Conservation (phyloP, 2,329 filamentous ascomycete genomes). For the Arthrobotrys megalospora region DNA sequence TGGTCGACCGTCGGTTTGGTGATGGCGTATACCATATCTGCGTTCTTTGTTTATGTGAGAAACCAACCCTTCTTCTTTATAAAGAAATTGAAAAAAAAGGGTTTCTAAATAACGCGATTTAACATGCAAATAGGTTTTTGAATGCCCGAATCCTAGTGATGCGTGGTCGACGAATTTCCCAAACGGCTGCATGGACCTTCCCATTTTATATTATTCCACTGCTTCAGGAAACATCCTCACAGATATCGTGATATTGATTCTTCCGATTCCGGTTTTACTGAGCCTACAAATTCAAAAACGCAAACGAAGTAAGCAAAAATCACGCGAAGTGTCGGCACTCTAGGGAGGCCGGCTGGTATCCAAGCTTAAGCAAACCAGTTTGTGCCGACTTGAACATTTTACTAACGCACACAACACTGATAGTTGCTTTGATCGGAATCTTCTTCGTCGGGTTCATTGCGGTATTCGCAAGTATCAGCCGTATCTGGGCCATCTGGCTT, state of each 20-base stretch:
- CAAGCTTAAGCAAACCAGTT: too few species aligned
- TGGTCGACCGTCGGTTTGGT: conserved; percentile 66
- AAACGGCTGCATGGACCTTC: conserved; percentile 66
- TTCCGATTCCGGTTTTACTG: conserved; percentile 71
- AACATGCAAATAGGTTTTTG: conserved; percentile 63
- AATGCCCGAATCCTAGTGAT: conserved; percentile 63
- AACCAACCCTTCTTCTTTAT: too few species aligned
- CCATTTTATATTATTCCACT: conserved; percentile 67
- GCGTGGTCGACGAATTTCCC: conserved; percentile 64
- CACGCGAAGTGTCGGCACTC: too few species aligned
- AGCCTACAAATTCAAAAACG: conserved; percentile 68
- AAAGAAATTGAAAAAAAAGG: not conserved
- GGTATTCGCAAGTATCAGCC: conserved; percentile 63
- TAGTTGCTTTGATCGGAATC: conserved; percentile 60
- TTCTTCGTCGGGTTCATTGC: conserved; percentile 63
- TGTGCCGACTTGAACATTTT: not conserved
- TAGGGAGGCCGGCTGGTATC: too few species aligned
- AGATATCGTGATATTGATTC: conserved; percentile 69
- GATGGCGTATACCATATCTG: conserved; percentile 64
- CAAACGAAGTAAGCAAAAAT: conserved; percentile 65
- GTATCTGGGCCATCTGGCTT: conserved; percentile 63
- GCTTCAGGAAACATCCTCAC: conserved; percentile 70
- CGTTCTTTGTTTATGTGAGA: conserved; percentile 65
- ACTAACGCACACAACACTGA: not conserved
- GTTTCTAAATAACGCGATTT: too few species aligned